phyloP scores from a whole-genome alignment of 2,329 filamentous ascomycete species.

The Pseudogymnoascus sp. region DNA sequence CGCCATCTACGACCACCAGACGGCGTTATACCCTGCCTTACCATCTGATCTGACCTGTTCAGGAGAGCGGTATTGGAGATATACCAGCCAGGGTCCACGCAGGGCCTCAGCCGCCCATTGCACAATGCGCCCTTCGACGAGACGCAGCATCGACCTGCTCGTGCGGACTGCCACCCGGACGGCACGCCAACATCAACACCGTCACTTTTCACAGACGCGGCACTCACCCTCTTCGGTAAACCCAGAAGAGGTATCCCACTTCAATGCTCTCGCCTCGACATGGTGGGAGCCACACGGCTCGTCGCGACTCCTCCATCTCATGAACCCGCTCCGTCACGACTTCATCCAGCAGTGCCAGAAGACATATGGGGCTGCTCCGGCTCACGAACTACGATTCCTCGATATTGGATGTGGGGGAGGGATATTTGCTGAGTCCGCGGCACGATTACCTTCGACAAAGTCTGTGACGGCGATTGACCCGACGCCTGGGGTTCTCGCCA shows the following conservation, averaged over 20 bases:
- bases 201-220: not conserved
- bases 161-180: not conserved
- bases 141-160: not conserved
- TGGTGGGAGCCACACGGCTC: slow-evolving; percentile 98
- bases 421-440: slow-evolving; percentile 86
- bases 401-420: slow-evolving; percentile 94
- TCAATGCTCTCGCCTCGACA: slow-evolving; percentile 81
- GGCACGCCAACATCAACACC: slow-evolving; percentile 1
- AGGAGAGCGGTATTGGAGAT: not conserved
- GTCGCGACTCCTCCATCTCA: slow-evolving; percentile 85
- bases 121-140: not conserved
- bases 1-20: slow-evolving; percentile 1
- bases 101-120: not conserved
- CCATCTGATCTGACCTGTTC: not conserved
- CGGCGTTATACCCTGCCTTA: not conserved
- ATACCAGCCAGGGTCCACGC: not conserved
- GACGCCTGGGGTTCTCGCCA: slow-evolving; percentile 59
- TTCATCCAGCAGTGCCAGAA: slow-evolving; percentile 65
- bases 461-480: slow-evolving; percentile 72
- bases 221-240: slow-evolving; percentile 62
- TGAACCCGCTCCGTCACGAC: slow-evolving; percentile 94
- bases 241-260: slow-evolving; percentile 82
- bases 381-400: slow-evolving; percentile 60
- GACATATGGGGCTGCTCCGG: not conserved
- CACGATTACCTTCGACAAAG: slow-evolving; percentile 53